phyloP scores from a whole-genome alignment of 192 early-diverging fungal species.

The Rhizoclosmatium sp. region DNA sequence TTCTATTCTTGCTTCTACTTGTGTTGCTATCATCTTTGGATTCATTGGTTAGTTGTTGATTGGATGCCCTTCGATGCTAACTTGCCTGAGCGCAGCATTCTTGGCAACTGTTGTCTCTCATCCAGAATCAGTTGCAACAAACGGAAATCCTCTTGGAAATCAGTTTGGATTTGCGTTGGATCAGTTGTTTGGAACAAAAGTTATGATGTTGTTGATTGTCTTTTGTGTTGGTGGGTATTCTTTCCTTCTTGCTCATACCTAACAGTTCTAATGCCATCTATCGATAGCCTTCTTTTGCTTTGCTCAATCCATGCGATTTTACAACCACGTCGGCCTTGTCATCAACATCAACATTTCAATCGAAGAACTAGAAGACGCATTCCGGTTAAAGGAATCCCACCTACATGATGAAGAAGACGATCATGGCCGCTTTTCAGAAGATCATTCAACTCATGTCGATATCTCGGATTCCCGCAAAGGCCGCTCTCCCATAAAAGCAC shows the following conservation, averaged over 20 bases:
- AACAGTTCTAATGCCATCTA: not conserved
- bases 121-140: not conserved
- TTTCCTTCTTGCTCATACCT: not conserved
- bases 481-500: no score
- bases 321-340: constrained; percentile 49
- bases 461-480: no score
- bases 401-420: no score
- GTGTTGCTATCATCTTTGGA: constrained; percentile 40
- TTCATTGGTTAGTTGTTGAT: constrained; percentile 6
- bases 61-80: not conserved
- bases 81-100: constrained; percentile 9
- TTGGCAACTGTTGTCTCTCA: constrained; percentile 38
- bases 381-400: not conserved
- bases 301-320: constrained; percentile 51
- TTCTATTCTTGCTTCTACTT: constrained; percentile 50
- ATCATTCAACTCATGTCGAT: no score
- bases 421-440: no score
- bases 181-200: constrained; percentile 35
- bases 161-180: constrained; percentile 34
- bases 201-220: constrained; percentile 21
- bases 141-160: constrained; percentile 15
- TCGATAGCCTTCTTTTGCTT: constrained; percentile 43
- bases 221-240: constrained; percentile 1
- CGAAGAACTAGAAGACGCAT: constrained; percentile 20
- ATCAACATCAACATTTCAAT: constrained; percentile 39